Base-by-base conservation (phyloP, 352 stramenopile genomes). In the Phytophthora brassicae region DNA sequence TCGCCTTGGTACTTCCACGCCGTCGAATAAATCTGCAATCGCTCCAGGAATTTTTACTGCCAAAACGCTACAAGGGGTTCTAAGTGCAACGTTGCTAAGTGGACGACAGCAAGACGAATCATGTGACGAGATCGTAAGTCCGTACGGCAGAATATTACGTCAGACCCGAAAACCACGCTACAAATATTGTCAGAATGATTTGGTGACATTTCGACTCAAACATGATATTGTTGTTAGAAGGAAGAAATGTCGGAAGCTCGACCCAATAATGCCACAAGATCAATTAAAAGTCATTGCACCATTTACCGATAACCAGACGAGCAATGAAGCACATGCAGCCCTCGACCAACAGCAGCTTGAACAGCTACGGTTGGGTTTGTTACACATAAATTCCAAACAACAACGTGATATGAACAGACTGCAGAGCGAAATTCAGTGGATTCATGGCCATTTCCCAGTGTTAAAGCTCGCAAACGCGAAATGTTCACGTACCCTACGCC, bases 361-460 rank as follows among this genome's bases (percentile, higher is more conserved):
- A 7, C 29, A n/a, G 0, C 58, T 71, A 55, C 63, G 63, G 35
- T 56, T 29, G 14, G 50, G 52, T 6, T 56, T 67, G 20, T 42
- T 28, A 2, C 55, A 63, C 14, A 53, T 43, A 14, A 60, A n/a
- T n/a, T 35, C 38, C 4, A 46, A 56, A 39, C 54, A 55, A 14
- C 35, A 49, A 12, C 49, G n/a, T n/a, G 49, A 55, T 6, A 31
- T 22, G 14, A 52, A 51, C 28, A 38, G 70, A n/a, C 55, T 89
- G 12, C 50, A 64, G 12, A 38, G 29, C 23, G 74, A 90, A 55
- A 72, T 90, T 28, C 60, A 81, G 60, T 88, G 81, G 78, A 90
- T 90, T 55, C 77, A 85, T 23, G 41, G 64, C 2, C 77, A 90
- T 42, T 75, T 88, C 9, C 81, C 81, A 0, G 69, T 90, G 33